Base-by-base conservation (phyloP, 202 grass and related monocot genomes). In the Elaeis oleifera region DNA sequence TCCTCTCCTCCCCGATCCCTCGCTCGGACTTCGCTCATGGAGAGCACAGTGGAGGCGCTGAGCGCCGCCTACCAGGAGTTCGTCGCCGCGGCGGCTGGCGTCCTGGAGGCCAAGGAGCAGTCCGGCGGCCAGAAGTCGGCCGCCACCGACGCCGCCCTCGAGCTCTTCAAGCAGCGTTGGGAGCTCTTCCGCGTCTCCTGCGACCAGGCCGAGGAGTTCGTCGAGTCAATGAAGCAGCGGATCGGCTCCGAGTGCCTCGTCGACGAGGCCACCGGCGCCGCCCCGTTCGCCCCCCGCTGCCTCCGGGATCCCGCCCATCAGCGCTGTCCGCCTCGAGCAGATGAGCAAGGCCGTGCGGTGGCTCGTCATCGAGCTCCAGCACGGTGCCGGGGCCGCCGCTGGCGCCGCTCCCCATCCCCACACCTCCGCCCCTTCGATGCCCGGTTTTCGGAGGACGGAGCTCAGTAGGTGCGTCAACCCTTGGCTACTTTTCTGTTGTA, bases 281-380 rank as follows among this genome's bases (percentile, higher is more conserved):
- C 71, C 21, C 75, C 28, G n/a, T 62, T 65, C 55, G 61, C 17
- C 23, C 74, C 3, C 75, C 0, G 70, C 66, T 52, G 53, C 87
- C 27, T 84, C 80, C 3, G 84, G 79, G 22, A 96, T 96, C 74
- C 83, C 81, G 51, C 92, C 84, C 20, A 96, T 96, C 65, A 96
- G 92, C 70, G 84, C 84, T 71, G 84, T 91, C 72, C 92, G 88
- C 76, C 92, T 97, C 58, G 92, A 97, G 56, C 88, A 97, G 79
- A 91, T 97, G 92, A 97, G 92, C 84, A 97, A 91, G 87, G 84
- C 88, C 44, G 92, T 97, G 23, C 79, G 92, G 13, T 97, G 84
- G 92, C 92, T 91, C 49, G 88, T 97, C 58, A 97, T 97, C 59
- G 92, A 97, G 71, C 75, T 97, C 74, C 88, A 97, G 75, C 84